Base-by-base conservation (phyloP, 352 stramenopile species). In the Poterioochromonas sp. region DNA sequence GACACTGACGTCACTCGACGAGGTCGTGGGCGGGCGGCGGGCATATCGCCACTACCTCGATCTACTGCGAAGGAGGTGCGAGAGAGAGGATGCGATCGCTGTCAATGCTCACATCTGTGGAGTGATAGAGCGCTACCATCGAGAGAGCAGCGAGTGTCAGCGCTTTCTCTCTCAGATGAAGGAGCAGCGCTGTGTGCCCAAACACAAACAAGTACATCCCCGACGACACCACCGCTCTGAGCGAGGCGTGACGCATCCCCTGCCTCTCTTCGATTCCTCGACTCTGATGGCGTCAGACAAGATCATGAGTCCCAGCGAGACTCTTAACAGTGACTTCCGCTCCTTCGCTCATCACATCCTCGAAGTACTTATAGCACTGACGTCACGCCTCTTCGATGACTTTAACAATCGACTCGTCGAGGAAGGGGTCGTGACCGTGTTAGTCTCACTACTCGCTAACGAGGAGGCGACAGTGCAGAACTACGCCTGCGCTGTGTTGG, bases 381-480 rank as follows among this genome's bases (percentile, higher is more conserved):
- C 39, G 0, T 37, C 39, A 32, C 15, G 1, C 22, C 2, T 58
- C 22, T 26, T 58, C 15, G 43, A 53, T 1, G 22, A 35, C 15
- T 37, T 74, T 12, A 18, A 18, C 29, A 18, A 37, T 22, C 18
- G 35, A 8, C n/a, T 73, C 8, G 18, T 47, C 40, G 3, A 11
- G 5, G 65, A 53, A 53, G 65, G 65, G 5, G 29, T 74, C 3
- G 40, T 74, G 12, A 74, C 65, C 3, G 40, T 74, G 2, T 40
- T 74, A 26, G 20, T 74, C 1, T 51, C 65, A 20, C 40, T 74
- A 18, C 32, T 74, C 8, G 15, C 65, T 15, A 74, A 74, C 53
- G 65, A 74, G 32, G 37, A 51, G 15, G 65, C 5, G 20, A 74
- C 40, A n/a, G 20, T 74, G 37, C 65, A 74, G 29, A 51, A 74